phyloP scores from a whole-genome alignment of 371 early-diverging fungal genomes.

The Syncephalis plumigaleata region DNA sequence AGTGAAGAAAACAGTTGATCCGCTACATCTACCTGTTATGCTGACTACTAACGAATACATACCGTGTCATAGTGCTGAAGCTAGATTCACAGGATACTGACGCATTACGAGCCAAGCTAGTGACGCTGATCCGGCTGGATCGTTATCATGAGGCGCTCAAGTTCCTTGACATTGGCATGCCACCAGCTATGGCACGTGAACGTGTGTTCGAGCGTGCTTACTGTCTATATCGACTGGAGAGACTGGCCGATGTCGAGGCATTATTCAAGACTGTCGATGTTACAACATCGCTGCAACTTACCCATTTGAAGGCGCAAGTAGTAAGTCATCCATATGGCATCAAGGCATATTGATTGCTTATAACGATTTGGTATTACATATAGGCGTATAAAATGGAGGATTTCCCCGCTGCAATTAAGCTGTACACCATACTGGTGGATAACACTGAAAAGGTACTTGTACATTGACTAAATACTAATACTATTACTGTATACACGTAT shows the following conservation, averaged over 20 bases:
- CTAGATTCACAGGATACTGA: constrained; percentile 24
- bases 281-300: constrained; percentile 12
- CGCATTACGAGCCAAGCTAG: constrained; percentile 37
- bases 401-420: constrained; percentile 17
- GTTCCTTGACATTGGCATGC: constrained; percentile 24
- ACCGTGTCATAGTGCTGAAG: constrained; percentile 16
- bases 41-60: not conserved
- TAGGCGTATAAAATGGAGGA: constrained; percentile 26
- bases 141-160: constrained; percentile 40
- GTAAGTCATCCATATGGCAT: constrained; percentile 23
- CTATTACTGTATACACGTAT: no score
- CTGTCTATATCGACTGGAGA: constrained; percentile 50
- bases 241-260: constrained; percentile 17
- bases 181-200: constrained; percentile 14
- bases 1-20: no score
- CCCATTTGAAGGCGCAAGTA: constrained; percentile 49
- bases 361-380: constrained; percentile 1
- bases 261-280: constrained; percentile 25
- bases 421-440: constrained; percentile 25
- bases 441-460: constrained; percentile 16
- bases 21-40: no score
- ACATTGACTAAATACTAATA: not conserved
- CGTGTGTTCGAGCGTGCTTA: constrained; percentile 46
- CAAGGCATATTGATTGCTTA: constrained; percentile 3
- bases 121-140: constrained; percentile 50